A percentile compares a stretch with the other conserved stretches of the same genome.
These are phyloP conservation scores for Cyclotella cryptica DNA, from an alignment of 108 stramenopile species.

Conservation along the genomic window DNA sequence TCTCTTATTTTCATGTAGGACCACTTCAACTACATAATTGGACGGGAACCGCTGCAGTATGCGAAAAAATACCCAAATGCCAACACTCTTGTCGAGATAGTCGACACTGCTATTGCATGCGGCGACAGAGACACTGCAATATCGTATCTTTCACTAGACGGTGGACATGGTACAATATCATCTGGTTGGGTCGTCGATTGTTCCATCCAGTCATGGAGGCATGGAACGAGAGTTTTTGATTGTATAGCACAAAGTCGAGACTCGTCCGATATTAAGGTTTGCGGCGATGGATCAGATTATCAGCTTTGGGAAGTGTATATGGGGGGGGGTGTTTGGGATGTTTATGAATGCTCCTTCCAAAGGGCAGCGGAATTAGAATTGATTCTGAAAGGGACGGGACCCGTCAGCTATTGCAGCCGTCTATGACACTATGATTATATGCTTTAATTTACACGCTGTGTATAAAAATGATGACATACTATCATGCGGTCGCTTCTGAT, in stretches of 20 bases:
- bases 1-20: constrained; percentile 33
- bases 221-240: constrained; percentile 55
- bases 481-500: not conserved
- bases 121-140: constrained; percentile 71
- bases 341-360: constrained; percentile 55
- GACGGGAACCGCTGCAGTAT: constrained; percentile 38
- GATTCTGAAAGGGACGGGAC: not conserved
- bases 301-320: constrained; percentile 33
- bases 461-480: not conserved
- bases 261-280: constrained; percentile 15
- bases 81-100: constrained; percentile 56
- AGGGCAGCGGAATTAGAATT: constrained; percentile 27
- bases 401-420: not conserved
- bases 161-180: constrained; percentile 76
- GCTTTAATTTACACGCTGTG: not conserved
- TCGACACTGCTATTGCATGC: constrained; percentile 69
- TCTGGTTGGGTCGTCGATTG: constrained; percentile 80
- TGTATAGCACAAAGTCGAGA: constrained; percentile 10
- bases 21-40: constrained; percentile 81
- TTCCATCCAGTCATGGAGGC: constrained; percentile 76
- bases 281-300: constrained; percentile 33
- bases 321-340: constrained; percentile 56
- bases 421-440: not conserved
- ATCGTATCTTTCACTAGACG: constrained; percentile 66
- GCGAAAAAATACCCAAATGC: constrained; percentile 38